Conservation (phyloP, 2,329 filamentous ascomycete genomes). For the Stagonosporopsis rhizophila region DNA sequence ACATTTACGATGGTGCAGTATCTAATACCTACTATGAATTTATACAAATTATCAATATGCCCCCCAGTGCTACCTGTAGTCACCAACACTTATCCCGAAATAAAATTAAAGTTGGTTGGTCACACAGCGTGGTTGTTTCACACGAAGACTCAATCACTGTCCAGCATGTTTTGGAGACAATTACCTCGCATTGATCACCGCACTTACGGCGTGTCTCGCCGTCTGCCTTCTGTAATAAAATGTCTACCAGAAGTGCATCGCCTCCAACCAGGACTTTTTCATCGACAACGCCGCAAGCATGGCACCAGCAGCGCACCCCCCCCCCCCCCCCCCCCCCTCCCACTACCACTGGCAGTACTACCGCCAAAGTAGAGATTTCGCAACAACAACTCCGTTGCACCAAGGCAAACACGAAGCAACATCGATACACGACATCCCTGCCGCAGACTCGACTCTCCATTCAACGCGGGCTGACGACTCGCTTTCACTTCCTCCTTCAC, state of each 20-base stretch:
- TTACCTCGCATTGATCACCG: no score
- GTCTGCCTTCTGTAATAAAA: background rate
- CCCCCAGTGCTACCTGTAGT: background rate
- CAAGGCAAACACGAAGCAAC: background rate
- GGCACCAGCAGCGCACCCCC: conserved; percentile 5
- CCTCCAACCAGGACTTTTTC: background rate
- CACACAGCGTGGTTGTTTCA: conserved; percentile 1
- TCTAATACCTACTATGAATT: conserved; percentile 2
- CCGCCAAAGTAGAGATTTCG: background rate
- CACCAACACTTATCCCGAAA: background rate
- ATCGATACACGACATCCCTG: background rate
- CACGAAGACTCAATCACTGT: background rate
- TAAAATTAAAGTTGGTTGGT: background rate
- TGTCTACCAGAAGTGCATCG: background rate
- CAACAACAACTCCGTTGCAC: background rate
- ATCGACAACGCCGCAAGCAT: background rate
- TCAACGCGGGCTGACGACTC: background rate
- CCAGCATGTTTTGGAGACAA: background rate
- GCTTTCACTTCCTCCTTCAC: background rate
- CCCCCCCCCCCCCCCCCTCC: no score
- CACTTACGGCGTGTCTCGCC: background rate
- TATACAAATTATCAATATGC: background rate
- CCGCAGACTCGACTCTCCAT: background rate
- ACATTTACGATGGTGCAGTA: background rate
- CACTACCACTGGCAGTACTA: background rate